Base-by-base conservation (phyloP, 805 yeast genomes). In the Priceomyces carsonii region DNA sequence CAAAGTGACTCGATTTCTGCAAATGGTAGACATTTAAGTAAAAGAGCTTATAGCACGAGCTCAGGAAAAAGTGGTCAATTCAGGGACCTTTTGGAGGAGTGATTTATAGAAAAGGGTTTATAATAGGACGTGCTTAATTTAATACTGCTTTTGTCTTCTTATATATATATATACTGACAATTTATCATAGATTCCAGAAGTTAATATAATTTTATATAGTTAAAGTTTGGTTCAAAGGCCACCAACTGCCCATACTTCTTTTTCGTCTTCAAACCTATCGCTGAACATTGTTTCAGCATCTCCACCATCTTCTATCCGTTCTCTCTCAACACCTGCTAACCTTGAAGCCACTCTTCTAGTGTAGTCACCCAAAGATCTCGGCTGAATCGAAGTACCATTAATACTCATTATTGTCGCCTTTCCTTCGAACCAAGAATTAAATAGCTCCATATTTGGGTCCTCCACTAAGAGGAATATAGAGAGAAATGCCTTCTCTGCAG, bases 401-500 rank as follows among this genome's bases (percentile, higher is more conserved):
- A 65, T 69, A 8, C 71, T 47, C 3, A 66, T 51, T 8, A 64
- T 55, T 17, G 57, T 57, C 16, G 53, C 61, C 7, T 49, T 63
- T 37, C 68, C 58, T 2, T 55, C 63, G 37, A 85, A 75, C 96
- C 96, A 91, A 8, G 50, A 50, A 35, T 73, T 74, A 64, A 86
- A 88, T 17, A 61, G 55, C 1, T 43, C 58, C 63, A 74, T 55
- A 14, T 69, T 65, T 7, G 64, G 75, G 43, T 85, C 95, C 18
- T 82, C 86, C 20, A 85, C 82, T 48, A 91, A 66, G 31, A 75
- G 69, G 61, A 89, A 83, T 12, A 88, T 55, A 2, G 86, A 78
- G 45, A 90, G 57, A 57, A 75, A 89, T 1, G 95, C 89, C 65
- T 87, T 87, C 58, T 91, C 99, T 6, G 96, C 96, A 1, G 97